Evolutionary conservation across 2,329 filamentous ascomycete genomes (phyloP).

Genomic region (Aspergillus novofumigatus): DNA sequence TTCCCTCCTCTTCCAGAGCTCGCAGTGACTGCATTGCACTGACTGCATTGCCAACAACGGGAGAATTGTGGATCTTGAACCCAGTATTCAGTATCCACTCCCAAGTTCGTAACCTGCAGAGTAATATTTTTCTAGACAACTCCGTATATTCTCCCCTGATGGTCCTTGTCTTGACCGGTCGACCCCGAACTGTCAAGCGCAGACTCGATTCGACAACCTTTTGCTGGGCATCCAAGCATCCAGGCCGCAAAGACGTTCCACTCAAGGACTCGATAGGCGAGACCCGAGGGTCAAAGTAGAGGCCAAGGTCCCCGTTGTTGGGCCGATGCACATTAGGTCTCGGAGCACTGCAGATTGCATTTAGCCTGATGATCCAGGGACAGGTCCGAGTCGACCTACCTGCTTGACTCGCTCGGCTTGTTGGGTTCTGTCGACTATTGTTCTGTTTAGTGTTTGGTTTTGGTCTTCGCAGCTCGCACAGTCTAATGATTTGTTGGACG

Average conservation of each 20-base stretch:
- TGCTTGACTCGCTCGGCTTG: not conserved
- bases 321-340: not conserved
- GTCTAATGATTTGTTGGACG: not conserved
- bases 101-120: not conserved
- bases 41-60: not conserved
- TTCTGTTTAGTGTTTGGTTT: not conserved
- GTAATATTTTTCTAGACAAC: not conserved
- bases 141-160: too few species aligned
- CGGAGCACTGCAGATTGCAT: not conserved
- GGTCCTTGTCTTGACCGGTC: not conserved
- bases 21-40: not conserved
- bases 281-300: not conserved
- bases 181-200: too few species aligned
- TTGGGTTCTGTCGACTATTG: not conserved
- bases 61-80: not conserved
- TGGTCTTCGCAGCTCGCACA: not conserved
- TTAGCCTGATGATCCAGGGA: not conserved
- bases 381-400: not conserved
- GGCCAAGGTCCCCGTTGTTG: not conserved
- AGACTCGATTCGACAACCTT: not conserved
- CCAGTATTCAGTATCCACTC: not conserved
- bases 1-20: not conserved
- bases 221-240: not conserved
- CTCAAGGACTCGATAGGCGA: not conserved
- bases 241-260: too few species aligned